A percentile compares a stretch with the other conserved stretches of the same genome.
Evolutionary conservation across 148 eudicot genomes (phyloP).

Genomic region (Tetragonia tetragonoides): DNA sequence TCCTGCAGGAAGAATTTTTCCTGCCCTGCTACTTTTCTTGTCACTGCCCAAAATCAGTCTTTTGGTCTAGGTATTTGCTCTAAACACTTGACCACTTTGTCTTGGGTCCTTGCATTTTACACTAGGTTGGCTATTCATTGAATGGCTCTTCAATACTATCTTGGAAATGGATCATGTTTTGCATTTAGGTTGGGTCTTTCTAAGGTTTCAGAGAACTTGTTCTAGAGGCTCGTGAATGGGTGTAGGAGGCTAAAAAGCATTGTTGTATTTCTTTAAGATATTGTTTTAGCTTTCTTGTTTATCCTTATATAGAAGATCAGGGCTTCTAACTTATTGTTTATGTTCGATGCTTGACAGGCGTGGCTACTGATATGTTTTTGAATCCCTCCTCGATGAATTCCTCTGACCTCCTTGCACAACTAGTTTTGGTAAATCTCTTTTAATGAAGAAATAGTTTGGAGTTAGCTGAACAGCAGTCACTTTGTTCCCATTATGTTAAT

Average conservation of each 20-base stretch:
- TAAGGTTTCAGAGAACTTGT: too few relatives aligned
- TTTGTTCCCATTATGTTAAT: neutral
- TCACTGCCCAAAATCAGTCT: constrained; percentile 64
- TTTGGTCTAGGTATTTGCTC: constrained; percentile 52
- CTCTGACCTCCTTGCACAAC: constrained; percentile 29
- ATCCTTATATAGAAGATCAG: neutral
- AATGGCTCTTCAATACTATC: too few relatives aligned
- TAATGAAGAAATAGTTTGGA: neutral
- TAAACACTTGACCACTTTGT: neutral
- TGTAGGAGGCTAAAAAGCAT: too few relatives aligned
- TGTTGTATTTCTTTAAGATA: too few relatives aligned
- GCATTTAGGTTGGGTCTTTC: too few relatives aligned
- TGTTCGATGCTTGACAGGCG: constrained; percentile 33
- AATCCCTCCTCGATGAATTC: constrained; percentile 30
- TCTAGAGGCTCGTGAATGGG: too few relatives aligned
- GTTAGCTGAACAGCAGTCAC: neutral
- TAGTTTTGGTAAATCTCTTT: constrained; percentile 21
- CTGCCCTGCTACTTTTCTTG: constrained; percentile 64
- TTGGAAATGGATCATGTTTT: too few relatives aligned
- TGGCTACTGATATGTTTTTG: constrained; percentile 45
- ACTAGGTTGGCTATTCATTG: too few relatives aligned
- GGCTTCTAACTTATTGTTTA: neutral
- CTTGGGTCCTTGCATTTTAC: neutral
- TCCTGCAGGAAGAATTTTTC: constrained; percentile 57
- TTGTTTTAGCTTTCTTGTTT: too few relatives aligned